These are phyloP conservation scores for Claviceps maximensis DNA, from an alignment of 2,329 filamentous ascomycete species.

Conservation along the genomic window DNA sequence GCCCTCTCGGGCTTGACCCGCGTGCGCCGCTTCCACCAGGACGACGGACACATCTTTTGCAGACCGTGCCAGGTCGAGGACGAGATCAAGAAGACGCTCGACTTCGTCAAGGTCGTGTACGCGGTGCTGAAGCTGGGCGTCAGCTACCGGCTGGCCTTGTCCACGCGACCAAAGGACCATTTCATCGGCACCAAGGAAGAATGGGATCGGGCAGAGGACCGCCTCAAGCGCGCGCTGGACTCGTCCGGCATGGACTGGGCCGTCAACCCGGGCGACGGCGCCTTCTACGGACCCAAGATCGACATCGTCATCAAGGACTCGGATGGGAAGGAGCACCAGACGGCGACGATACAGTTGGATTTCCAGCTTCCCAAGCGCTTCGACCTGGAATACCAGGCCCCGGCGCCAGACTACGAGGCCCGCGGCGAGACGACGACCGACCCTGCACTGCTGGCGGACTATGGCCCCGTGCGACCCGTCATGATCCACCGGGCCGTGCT, in stretches of 20 bases:
- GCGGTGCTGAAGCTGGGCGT: constrained; percentile 51
- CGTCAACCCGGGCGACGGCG: constrained; percentile 69
- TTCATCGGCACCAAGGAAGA: constrained; percentile 64
- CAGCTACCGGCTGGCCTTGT: constrained; percentile 62
- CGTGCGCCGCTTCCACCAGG: constrained; percentile 78
- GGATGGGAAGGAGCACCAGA: constrained; percentile 76
- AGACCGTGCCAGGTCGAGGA: constrained; percentile 59
- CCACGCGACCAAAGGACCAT: constrained; percentile 62
- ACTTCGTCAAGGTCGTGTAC: constrained; percentile 64
- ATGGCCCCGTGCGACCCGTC: constrained; percentile 54
- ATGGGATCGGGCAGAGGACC: constrained; percentile 34
- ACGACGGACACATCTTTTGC: constrained; percentile 86
- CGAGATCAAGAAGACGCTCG: constrained; percentile 61
- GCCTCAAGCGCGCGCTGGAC: constrained; percentile 31
- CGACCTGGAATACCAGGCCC: constrained; percentile 58
- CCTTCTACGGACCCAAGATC: constrained; percentile 88
- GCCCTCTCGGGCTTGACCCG: constrained; percentile 70
- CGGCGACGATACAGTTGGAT: constrained; percentile 79
- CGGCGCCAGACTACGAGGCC: constrained; percentile 48
- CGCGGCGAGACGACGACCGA: constrained; percentile 38
- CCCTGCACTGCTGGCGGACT: constrained; percentile 31
- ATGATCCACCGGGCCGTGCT: constrained; percentile 77
- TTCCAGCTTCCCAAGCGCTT: constrained; percentile 82
- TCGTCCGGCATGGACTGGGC: constrained; percentile 62
- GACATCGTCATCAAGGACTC: constrained; percentile 72